Percentiles rank a stretch among this genome's conserved stretches.
Conservation (phyloP, 2,329 filamentous ascomycete genomes). For the Clonostachys rhizophaga region DNA sequence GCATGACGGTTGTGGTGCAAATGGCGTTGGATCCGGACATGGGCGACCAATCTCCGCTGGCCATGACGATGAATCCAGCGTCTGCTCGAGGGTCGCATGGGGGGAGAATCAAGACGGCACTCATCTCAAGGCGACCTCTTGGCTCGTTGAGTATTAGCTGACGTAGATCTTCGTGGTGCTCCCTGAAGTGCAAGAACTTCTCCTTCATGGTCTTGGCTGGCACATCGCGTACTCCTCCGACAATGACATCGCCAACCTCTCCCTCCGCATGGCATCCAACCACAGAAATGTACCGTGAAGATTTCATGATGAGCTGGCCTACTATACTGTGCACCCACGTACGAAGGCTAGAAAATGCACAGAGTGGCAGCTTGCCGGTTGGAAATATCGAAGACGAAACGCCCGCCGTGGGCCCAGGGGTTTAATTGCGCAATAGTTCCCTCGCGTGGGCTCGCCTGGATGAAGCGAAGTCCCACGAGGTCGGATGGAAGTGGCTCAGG, state of each 20-base stretch:
- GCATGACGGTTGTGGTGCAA: slow-evolving; percentile 33
- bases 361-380: no score
- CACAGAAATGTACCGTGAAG: background rate
- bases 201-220: slow-evolving; percentile 39
- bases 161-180: slow-evolving; percentile 30
- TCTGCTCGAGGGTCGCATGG: slow-evolving; percentile 37
- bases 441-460: no score
- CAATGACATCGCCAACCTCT: slow-evolving; percentile 42
- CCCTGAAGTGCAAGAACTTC: slow-evolving; percentile 35
- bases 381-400: no score
- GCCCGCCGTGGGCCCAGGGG: no score
- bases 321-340: no score
- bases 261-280: slow-evolving; percentile 13
- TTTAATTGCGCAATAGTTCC: no score
- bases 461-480: no score
- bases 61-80: slow-evolving; percentile 40
- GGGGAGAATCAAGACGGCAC: slow-evolving; percentile 31
- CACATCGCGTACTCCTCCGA: slow-evolving; percentile 39
- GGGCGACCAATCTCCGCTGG: slow-evolving; percentile 32
- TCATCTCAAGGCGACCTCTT: slow-evolving; percentile 32
- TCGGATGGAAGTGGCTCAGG: no score
- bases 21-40: slow-evolving; percentile 39
- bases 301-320: no score
- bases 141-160: slow-evolving; percentile 39
- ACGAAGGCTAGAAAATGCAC: no score